Percentiles rank a stretch among this genome's conserved stretches.
Conservation (phyloP, 495 filamentous ascomycete species). For the Neurospora sp. region DNA sequence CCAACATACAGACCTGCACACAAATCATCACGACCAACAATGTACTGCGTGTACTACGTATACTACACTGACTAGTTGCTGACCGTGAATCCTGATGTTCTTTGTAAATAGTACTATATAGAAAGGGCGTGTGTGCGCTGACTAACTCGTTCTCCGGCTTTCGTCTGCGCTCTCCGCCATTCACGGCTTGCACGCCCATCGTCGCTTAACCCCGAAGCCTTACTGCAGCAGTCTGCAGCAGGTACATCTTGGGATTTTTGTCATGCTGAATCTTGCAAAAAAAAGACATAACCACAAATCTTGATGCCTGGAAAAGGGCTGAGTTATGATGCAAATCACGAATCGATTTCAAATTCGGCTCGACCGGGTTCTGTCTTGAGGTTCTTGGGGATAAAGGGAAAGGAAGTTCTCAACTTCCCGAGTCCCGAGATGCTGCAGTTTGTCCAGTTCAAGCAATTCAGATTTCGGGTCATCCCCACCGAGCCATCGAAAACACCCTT, state of each 20-base stretch:
- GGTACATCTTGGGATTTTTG: not conserved
- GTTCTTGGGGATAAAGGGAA: not conserved
- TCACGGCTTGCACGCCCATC: not conserved
- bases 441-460: not conserved
- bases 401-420: not conserved
- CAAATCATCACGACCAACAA: not conserved
- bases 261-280: not conserved
- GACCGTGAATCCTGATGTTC: not conserved
- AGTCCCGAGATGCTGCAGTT: not conserved
- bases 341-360: not conserved
- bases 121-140: not conserved
- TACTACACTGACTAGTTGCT: not conserved
- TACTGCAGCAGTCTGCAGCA: not conserved
- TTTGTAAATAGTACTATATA: not conserved
- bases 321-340: not conserved
- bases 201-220: not conserved
- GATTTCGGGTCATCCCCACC: not conserved
- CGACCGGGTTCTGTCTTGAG: not conserved
- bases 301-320: not conserved
- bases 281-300: not conserved
- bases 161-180: not conserved
- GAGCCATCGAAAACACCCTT: not conserved
- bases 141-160: not conserved
- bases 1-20: not conserved
- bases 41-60: not conserved